Percentiles rank a stretch among this genome's conserved stretches.
Conservation (phyloP, 2,329 filamentous ascomycete genomes). For the Nectriaceae sp. region DNA sequence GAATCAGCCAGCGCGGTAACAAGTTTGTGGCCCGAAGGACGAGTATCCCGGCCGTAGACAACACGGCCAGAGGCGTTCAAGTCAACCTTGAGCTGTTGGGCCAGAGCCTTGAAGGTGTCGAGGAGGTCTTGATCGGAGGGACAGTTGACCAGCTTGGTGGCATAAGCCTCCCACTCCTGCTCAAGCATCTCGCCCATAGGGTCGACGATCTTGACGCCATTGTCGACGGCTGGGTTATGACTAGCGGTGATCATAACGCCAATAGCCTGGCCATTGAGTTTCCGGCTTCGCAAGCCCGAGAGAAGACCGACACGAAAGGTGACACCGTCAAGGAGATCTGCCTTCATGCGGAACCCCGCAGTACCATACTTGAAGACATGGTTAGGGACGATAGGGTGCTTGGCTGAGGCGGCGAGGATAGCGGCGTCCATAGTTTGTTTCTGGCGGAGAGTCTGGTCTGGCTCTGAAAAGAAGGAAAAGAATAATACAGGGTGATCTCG, state of each 20-base stretch:
- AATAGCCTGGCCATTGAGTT: constrained; percentile 86
- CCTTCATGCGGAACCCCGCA: constrained; percentile 69
- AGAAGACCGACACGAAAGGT: constrained; percentile 91
- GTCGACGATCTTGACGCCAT: constrained; percentile 94
- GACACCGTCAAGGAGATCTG: constrained; percentile 85
- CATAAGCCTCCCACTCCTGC: constrained; percentile 90
- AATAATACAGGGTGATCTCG: neutral
- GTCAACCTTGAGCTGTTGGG: constrained; percentile 75
- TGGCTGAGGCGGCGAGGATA: constrained; percentile 62
- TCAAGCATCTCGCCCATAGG: constrained; percentile 98
- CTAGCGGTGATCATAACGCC: constrained; percentile 96
- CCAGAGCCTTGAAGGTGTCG: constrained; percentile 74
- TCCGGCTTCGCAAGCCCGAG: constrained; percentile 84
- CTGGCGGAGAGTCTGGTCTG: constrained; percentile 9
- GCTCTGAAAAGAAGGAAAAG: neutral
- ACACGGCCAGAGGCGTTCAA: constrained; percentile 72
- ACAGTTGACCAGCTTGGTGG: constrained; percentile 87
- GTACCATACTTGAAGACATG: constrained; percentile 66
- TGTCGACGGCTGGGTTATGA: constrained; percentile 87
- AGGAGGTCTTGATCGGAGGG: constrained; percentile 72
- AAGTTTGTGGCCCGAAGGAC: constrained; percentile 85
- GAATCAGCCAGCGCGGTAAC: constrained; percentile 78
- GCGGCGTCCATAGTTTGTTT: constrained; percentile 56
- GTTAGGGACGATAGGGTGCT: constrained; percentile 59
- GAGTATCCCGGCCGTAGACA: constrained; percentile 88